Percentiles rank a stretch among this genome's conserved stretches.
Conservation (phyloP, 768 basidiomycete genomes). For the Lenzites betulinus region DNA sequence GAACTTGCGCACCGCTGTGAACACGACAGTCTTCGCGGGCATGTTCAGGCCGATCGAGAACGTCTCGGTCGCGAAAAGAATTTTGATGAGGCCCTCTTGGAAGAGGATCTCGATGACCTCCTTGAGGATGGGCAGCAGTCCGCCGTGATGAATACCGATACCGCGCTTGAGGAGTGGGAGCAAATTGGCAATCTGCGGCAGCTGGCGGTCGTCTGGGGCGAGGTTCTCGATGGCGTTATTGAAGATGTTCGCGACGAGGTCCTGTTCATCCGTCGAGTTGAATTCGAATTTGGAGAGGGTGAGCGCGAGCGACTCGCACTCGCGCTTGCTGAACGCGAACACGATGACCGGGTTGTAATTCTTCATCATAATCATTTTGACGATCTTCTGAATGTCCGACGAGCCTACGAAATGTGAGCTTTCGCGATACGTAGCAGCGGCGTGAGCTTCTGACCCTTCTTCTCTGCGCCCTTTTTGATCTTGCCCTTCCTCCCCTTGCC, state of each 20-base stretch:
- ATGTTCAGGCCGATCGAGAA: conserved; percentile 98
- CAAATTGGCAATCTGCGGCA: conserved; percentile 92
- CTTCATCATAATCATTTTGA: conserved; percentile 97
- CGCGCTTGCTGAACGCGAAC: conserved; percentile 97
- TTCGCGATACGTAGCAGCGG: neutral
- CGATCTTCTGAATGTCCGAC: conserved; percentile 96
- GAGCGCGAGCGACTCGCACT: conserved; percentile 92
- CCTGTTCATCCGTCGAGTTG: conserved; percentile 90
- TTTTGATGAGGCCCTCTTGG: conserved; percentile 97
- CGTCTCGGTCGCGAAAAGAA: conserved; percentile 97
- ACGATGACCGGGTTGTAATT: conserved; percentile 98
- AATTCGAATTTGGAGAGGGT: conserved; percentile 95
- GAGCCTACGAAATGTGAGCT: conserved; percentile 50
- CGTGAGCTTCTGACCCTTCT: conserved; percentile 64
- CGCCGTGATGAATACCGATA: conserved; percentile 98
- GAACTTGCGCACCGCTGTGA: conserved; percentile 93
- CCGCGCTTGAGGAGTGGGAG: conserved; percentile 92
- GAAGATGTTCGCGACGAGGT: conserved; percentile 85
- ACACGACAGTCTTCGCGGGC: conserved; percentile 99
- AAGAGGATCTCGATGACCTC: conserved; percentile 99
- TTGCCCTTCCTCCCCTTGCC: conserved; percentile 93
- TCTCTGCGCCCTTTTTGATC: conserved; percentile 85
- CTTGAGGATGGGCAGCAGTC: conserved; percentile 94
- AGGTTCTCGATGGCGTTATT: conserved; percentile 92
- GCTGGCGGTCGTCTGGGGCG: conserved; percentile 79